phyloP scores from a whole-genome alignment of 1,284 basidiomycete species.

The Tilletia indica region DNA sequence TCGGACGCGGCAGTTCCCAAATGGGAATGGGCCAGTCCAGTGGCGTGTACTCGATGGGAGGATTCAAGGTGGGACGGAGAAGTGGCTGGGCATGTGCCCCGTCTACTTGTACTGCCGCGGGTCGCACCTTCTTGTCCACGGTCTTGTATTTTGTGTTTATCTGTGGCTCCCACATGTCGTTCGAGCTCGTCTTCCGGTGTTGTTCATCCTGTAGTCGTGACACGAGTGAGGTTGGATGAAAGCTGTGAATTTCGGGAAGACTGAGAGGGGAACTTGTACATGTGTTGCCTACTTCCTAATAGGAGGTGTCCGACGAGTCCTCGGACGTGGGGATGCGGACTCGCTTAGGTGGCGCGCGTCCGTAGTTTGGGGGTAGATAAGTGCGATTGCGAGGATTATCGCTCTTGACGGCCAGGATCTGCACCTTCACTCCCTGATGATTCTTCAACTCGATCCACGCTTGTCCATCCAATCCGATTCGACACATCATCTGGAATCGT shows the following conservation, averaged over 20 bases:
- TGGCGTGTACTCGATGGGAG: conserved; percentile 1
- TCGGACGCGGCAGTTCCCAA: not conserved
- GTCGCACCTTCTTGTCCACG: conserved; percentile 5
- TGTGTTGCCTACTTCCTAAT: no score
- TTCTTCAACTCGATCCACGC: not conserved
- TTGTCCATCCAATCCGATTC: not conserved
- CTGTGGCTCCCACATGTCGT: no score
- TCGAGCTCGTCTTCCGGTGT: no score
- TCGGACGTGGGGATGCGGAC: no score
- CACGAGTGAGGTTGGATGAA: no score
- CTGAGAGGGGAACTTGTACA: no score
- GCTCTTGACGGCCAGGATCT: not conserved
- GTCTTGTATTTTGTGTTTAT: conserved; percentile 1
- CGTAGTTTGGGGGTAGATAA: no score
- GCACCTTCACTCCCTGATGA: not conserved
- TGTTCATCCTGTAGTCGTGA: no score
- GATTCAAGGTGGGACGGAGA: not conserved
- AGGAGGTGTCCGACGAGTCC: no score
- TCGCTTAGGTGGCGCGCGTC: no score
- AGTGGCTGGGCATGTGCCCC: not conserved
- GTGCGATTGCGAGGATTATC: not conserved
- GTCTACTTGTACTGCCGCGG: not conserved
- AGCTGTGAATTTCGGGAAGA: no score
- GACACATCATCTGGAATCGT: not conserved
- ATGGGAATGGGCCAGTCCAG: not conserved